Base-by-base conservation (phyloP, 1,284 basidiomycete genomes). In the Puccinia horiana region DNA sequence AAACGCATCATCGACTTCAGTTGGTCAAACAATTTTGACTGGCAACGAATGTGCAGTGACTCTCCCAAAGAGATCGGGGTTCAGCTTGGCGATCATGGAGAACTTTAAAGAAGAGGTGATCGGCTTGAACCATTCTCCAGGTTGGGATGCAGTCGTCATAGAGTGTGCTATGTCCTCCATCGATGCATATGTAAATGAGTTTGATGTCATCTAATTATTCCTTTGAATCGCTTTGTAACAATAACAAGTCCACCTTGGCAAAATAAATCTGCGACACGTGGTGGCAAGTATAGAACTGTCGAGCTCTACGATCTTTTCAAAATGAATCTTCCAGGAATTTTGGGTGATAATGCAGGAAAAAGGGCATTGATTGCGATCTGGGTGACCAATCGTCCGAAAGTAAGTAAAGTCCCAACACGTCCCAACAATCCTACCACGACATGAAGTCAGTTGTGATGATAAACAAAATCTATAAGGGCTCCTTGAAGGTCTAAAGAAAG, bases 371-470 rank as follows among this genome's bases (percentile, higher is more conserved):
- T 82, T 56, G 80, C 80, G 12, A 40, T 75, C 40, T 82, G 80
- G 80, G 80, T 82, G 14, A 82, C 80, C 26, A 82, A 82, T 76
- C 56, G 80, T n/a, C 80, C 80, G 9, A 82, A 82, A 73, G 80
- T 76, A 32, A 73, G 18, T 1, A 52, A 32, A 1, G 18, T 26
- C 9, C 32, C 32, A 44, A n/a, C n/a, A n/a, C n/a, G n/a, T n/a
- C n/a, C n/a, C n/a, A n/a, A n/a, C n/a, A n/a, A n/a, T n/a, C 1
- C 16, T 49, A 40, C 26, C 35, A 26, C 8, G 32, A 23, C 54
- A 32, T 76, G 1, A 26, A 70, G 42, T 18, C 49, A 37, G 18
- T 61, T 61, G 37, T 3, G 18, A n/a, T 61, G 54, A 56, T 42
- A 16, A 1, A 49, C n/a, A 70, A 37, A 44, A 35, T 52, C 44